Conservation (phyloP, 2,329 filamentous ascomycete species). For the Beauveria sp. region DNA sequence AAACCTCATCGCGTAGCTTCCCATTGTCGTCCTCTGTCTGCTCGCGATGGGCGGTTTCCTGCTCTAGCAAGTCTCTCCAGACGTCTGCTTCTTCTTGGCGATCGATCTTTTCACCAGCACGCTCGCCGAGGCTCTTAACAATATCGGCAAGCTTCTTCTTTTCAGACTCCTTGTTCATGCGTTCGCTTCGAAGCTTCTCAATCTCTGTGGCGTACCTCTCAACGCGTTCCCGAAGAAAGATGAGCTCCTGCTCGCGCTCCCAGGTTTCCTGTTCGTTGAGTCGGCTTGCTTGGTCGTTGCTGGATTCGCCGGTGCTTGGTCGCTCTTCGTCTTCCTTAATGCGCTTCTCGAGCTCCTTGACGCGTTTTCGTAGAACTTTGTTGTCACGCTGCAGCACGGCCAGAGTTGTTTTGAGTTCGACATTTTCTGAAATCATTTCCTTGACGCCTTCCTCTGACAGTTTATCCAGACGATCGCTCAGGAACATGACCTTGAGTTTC, state of each 20-base stretch:
- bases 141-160: slow-evolving; percentile 81
- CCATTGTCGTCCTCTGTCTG: slow-evolving; percentile 86
- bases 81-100: slow-evolving; percentile 67
- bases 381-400: slow-evolving; percentile 87
- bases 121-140: slow-evolving; percentile 49
- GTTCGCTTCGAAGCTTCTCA: slow-evolving; percentile 72
- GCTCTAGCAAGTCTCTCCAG: slow-evolving; percentile 90
- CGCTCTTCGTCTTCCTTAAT: slow-evolving; percentile 58
- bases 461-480: slow-evolving; percentile 87
- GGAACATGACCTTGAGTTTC: slow-evolving; percentile 94
- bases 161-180: slow-evolving; percentile 71
- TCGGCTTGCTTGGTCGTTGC: slow-evolving; percentile 49
- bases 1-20: slow-evolving; percentile 74
- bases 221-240: slow-evolving; percentile 76
- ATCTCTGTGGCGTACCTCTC: slow-evolving; percentile 80
- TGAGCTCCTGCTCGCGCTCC: slow-evolving; percentile 76
- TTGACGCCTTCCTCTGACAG: slow-evolving; percentile 93
- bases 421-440: slow-evolving; percentile 96
- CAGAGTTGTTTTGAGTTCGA: slow-evolving; percentile 86
- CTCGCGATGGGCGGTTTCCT: slow-evolving; percentile 82
- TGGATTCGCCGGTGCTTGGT: slow-evolving; percentile 55
- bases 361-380: slow-evolving; percentile 68
- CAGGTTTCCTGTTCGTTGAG: slow-evolving; percentile 52
- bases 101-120: slow-evolving; percentile 40
- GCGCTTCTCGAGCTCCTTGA: slow-evolving; percentile 82